phyloP scores from a whole-genome alignment of 78 protist genomes.

The slime mould (Dictyostelium discoideum) region DNA sequence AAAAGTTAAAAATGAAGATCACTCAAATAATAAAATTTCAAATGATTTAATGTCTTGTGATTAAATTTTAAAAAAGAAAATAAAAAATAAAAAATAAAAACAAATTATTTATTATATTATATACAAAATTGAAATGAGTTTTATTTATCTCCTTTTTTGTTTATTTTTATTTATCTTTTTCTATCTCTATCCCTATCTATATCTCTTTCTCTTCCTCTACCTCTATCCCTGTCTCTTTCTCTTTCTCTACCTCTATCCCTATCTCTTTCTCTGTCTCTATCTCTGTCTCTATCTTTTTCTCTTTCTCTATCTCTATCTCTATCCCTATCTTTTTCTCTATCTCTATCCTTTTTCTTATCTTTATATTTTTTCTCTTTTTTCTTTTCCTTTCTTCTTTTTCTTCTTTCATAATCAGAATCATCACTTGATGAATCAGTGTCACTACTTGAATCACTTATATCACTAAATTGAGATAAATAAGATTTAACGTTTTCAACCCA shows the following conservation, averaged over 20 bases:
- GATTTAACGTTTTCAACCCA: conserved; percentile 71
- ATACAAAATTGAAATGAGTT: not conserved
- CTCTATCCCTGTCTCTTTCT: not conserved
- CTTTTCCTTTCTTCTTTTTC: conserved; percentile 18
- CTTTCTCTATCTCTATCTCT: not conserved
- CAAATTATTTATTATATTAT: no score
- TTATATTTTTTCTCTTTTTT: conserved; percentile 2
- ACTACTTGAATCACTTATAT: not conserved
- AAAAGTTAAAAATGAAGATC: not conserved
- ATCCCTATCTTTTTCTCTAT: not conserved
- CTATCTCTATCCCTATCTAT: not conserved
- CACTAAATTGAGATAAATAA: conserved; percentile 60
- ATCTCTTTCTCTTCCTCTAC: not conserved
- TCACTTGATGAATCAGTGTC: conserved; percentile 7
- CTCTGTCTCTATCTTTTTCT: not conserved
- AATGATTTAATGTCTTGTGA: conserved; percentile 11
- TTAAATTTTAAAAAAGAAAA: not conserved
- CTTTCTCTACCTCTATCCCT: not conserved
- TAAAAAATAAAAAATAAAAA: not conserved
- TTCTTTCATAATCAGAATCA: conserved; percentile 25
- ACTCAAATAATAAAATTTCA: not conserved
- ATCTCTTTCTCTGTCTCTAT: not conserved
- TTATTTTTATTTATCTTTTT: not conserved
- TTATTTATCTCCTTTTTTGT: not conserved
- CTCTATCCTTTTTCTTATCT: not conserved